A percentile compares a stretch with the other conserved stretches of the same genome.
Conservation (phyloP, 1,139 yeast genomes). For the Taphrina betulina region DNA sequence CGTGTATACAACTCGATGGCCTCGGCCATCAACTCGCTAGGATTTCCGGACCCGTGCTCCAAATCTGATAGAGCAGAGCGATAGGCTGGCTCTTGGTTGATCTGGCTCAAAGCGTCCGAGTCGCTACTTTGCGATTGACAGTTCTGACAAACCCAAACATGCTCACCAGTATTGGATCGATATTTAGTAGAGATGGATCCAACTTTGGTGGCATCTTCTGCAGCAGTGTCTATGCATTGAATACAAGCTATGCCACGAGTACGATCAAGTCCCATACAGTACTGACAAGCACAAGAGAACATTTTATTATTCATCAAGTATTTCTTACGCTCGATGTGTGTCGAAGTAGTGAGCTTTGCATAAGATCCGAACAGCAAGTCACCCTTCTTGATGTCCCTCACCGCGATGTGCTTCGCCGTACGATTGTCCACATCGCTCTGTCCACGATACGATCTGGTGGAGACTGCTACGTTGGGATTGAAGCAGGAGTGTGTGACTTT, state of each 20-base stretch:
- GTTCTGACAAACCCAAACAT: neutral
- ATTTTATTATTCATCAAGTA: conserved; percentile 15
- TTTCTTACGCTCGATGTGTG: neutral
- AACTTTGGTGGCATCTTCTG: neutral
- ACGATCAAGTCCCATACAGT: conserved; percentile 2
- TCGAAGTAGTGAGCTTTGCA: neutral
- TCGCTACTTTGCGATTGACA: neutral
- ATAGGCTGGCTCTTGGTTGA: neutral
- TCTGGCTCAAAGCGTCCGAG: neutral
- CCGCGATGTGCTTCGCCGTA: conserved; percentile 19
- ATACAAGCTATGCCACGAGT: neutral
- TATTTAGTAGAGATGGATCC: conserved; percentile 6
- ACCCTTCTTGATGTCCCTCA: conserved; percentile 8
- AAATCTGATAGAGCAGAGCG: neutral
- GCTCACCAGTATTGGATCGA: neutral
- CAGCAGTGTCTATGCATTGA: neutral
- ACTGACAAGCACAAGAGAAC: conserved; percentile 13
- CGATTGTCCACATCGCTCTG: neutral
- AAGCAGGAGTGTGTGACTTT: conserved; percentile 25
- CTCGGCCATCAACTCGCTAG: neutral
- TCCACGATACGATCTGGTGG: conserved; percentile 1
- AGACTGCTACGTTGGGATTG: conserved; percentile 21
- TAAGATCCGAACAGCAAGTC: conserved; percentile 21
- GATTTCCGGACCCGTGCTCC: neutral
- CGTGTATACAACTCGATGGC: neutral